Conservation (phyloP, 306 rosid genomes). For the Pterocarpus santalinus region DNA sequence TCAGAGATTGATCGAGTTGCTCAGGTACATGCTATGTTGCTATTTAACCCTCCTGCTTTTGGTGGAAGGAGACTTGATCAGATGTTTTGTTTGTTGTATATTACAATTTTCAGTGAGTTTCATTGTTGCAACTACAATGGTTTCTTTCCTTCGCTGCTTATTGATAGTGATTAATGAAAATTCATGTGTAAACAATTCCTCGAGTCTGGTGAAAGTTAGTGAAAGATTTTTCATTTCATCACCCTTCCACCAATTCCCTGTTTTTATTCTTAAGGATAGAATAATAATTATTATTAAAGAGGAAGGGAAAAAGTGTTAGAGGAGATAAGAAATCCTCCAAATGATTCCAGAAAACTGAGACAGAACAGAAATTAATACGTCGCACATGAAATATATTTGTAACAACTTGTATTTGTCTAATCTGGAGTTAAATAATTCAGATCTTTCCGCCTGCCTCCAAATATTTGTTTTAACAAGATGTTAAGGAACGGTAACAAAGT, state of each 20-base stretch:
- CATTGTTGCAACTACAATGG: constrained; percentile 21
- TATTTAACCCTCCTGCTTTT: constrained; percentile 25
- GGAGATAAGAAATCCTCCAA: not conserved
- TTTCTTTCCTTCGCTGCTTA: constrained; percentile 19
- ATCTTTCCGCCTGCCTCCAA: constrained; percentile 1
- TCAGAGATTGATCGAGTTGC: constrained; percentile 95
- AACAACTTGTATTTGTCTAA: constrained; percentile 19
- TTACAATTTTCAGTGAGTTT: constrained; percentile 25
- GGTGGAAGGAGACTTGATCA: constrained; percentile 13
- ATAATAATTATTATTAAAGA: constrained; percentile 17
- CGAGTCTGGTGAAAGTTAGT: constrained; percentile 22
- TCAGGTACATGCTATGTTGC: constrained; percentile 64
- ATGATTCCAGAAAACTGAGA: not conserved
- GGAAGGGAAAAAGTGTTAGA: constrained; percentile 14
- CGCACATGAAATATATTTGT: constrained; percentile 14
- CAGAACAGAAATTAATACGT: not conserved
- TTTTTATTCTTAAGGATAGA: constrained; percentile 1
- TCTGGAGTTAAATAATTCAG: not conserved
- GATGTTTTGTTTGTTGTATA: not conserved
- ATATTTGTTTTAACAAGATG: constrained; percentile 24
- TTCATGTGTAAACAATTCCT: constrained; percentile 29
- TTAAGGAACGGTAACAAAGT: constrained; percentile 19
- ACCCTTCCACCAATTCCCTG: not conserved
- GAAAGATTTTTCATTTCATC: constrained; percentile 6
- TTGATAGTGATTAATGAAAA: not conserved